These are phyloP conservation scores for Aspergillus tanneri DNA, from an alignment of 2,329 filamentous ascomycete species.

Conservation along the genomic window DNA sequence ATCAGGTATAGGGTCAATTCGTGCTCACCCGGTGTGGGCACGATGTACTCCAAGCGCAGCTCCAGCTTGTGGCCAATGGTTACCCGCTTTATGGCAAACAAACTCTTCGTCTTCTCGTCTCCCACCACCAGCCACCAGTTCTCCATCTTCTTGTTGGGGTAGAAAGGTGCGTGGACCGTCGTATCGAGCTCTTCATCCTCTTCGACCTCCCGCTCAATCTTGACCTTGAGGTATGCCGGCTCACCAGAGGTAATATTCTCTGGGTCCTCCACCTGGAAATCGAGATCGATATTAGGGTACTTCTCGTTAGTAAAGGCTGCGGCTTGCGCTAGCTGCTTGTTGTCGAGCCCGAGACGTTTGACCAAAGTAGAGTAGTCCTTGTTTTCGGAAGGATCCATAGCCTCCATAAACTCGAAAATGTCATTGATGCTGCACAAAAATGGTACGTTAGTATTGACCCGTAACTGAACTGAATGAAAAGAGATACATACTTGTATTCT, in stretches of 20 bases:
- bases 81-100: constrained; percentile 92
- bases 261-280: constrained; percentile 79
- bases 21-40: constrained; percentile 81
- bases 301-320: constrained; percentile 94
- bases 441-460: constrained; percentile 26
- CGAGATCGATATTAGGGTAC: constrained; percentile 91
- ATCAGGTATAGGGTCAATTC: constrained; percentile 90
- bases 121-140: constrained; percentile 98
- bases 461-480: background rate
- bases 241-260: constrained; percentile 77
- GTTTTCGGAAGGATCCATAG: constrained; percentile 95
- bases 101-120: constrained; percentile 80
- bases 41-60: constrained; percentile 80
- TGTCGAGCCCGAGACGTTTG: constrained; percentile 73
- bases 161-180: constrained; percentile 92
- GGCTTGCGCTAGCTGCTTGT: constrained; percentile 81
- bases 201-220: constrained; percentile 79
- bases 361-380: constrained; percentile 74
- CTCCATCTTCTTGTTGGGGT: constrained; percentile 86
- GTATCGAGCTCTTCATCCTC: constrained; percentile 73
- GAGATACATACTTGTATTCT: constrained; percentile 65
- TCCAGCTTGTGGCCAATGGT: constrained; percentile 78
- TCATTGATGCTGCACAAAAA: constrained; percentile 70
- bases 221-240: constrained; percentile 78
- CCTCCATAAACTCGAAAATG: constrained; percentile 97